phyloP scores from a whole-genome alignment of 176 grass and related monocot genomes.

The Elaeis guineensis region DNA sequence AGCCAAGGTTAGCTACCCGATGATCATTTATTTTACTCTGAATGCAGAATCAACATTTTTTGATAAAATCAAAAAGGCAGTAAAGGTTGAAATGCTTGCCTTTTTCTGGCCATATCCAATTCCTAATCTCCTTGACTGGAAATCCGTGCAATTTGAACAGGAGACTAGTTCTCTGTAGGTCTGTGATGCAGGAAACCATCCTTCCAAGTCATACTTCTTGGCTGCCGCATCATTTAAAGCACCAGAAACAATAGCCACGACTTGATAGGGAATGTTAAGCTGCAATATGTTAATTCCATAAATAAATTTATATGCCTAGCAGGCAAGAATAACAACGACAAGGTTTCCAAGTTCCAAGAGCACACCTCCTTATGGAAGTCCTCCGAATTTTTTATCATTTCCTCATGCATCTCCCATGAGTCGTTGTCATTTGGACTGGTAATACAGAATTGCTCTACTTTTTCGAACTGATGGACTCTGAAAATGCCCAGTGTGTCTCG shows the following conservation, averaged over 20 bases:
- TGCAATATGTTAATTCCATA: conserved; percentile 25
- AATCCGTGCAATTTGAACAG: conserved; percentile 95
- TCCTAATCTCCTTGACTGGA: conserved; percentile 82
- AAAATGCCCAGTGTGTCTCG: conserved; percentile 87
- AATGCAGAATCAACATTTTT: too few relatives aligned
- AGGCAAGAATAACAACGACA: background rate
- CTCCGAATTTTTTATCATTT: conserved; percentile 89
- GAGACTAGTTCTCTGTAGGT: conserved; percentile 82
- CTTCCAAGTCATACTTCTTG: conserved; percentile 95
- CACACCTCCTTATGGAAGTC: conserved; percentile 66
- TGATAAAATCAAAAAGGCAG: too few relatives aligned
- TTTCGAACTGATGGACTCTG: conserved; percentile 95
- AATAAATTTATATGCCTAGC: background rate
- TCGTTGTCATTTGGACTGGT: conserved; percentile 70
- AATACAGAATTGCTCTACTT: conserved; percentile 85
- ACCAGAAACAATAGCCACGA: conserved; percentile 84
- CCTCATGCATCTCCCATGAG: conserved; percentile 75
- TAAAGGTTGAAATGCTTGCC: conserved; percentile 18
- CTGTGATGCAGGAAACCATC: conserved; percentile 92
- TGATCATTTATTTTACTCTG: too few relatives aligned
- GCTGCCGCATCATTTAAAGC: conserved; percentile 91
- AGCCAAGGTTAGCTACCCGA: too few relatives aligned
- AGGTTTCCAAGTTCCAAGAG: background rate
- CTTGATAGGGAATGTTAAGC: conserved; percentile 80
- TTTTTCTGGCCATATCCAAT: conserved; percentile 90